phyloP scores from a whole-genome alignment of 768 basidiomycete species.

The Macrocybe gigantea region DNA sequence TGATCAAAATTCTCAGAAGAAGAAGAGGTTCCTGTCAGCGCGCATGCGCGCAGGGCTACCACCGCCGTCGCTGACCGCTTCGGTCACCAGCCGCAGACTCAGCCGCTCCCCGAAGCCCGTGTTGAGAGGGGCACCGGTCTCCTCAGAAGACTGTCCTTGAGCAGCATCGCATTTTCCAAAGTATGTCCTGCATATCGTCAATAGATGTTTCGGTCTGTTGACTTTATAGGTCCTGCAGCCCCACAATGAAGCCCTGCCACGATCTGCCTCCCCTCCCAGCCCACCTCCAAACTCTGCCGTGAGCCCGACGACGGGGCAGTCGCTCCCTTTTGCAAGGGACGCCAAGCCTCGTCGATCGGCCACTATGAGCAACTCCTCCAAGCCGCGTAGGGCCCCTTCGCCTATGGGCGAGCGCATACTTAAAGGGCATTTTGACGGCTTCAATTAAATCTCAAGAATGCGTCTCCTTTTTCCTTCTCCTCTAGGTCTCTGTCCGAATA shows the following conservation, averaged over 20 bases:
- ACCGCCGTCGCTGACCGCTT: constrained; percentile 49
- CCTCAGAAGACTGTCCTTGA: constrained; percentile 70
- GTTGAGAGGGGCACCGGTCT: constrained; percentile 67
- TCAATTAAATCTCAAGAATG: constrained; percentile 44
- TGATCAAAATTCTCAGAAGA: constrained; percentile 31
- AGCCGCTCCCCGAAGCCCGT: constrained; percentile 38
- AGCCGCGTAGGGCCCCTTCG: constrained; percentile 65
- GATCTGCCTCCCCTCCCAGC: constrained; percentile 26
- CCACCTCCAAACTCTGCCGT: constrained; percentile 50
- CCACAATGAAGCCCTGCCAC: constrained; percentile 17
- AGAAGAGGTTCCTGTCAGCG: constrained; percentile 33
- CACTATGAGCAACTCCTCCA: constrained; percentile 44
- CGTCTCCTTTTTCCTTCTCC: constrained; percentile 5
- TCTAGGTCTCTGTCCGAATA: constrained; percentile 8
- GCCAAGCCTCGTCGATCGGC: constrained; percentile 52
- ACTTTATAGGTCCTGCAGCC: constrained; percentile 16
- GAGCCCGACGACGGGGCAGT: constrained; percentile 25
- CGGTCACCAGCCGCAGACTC: constrained; percentile 30
- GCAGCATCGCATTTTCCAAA: constrained; percentile 46
- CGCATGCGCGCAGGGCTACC: constrained; percentile 60
- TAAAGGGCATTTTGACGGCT: constrained; percentile 88
- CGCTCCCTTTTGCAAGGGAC: constrained; percentile 20
- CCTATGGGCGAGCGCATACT: constrained; percentile 90
- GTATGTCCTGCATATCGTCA: constrained; percentile 26
- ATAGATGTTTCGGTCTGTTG: constrained; percentile 5